Evolutionary conservation across 768 basidiomycete genomes (phyloP).

Genomic region (Auriscalpium orientale): DNA sequence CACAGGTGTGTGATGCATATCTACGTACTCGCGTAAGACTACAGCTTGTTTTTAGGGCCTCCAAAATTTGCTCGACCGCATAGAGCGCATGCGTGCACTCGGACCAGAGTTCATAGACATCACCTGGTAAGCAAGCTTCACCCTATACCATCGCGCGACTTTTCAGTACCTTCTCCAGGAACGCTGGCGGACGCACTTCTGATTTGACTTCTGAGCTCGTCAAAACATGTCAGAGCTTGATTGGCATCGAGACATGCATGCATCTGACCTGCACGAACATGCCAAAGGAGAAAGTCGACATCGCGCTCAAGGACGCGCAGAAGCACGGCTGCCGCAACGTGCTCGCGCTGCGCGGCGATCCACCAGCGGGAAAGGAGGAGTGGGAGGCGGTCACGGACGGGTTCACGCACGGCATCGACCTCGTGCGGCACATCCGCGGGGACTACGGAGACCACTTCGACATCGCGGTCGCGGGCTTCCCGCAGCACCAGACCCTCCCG

Average conservation of each 20-base stretch:
- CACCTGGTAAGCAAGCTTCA: slow-evolving; percentile 57
- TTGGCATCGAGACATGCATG: slow-evolving; percentile 97
- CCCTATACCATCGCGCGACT: background rate
- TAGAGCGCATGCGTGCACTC: slow-evolving; percentile 92
- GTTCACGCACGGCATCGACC: slow-evolving; percentile 86
- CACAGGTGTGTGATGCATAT: slow-evolving; percentile 50
- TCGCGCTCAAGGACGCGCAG: slow-evolving; percentile 90
- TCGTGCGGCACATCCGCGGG: slow-evolving; percentile 79
- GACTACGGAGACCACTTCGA: slow-evolving; percentile 91
- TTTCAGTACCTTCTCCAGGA: slow-evolving; percentile 45
- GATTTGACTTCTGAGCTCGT: slow-evolving; percentile 92
- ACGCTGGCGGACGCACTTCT: slow-evolving; percentile 92
- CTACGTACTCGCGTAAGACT: slow-evolving; percentile 2
- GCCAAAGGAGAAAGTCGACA: slow-evolving; percentile 93
- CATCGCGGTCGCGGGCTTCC: slow-evolving; percentile 90
- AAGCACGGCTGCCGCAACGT: slow-evolving; percentile 85
- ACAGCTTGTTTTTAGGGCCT: slow-evolving; percentile 48
- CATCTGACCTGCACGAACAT: slow-evolving; percentile 98
- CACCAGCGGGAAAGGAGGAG: slow-evolving; percentile 78
- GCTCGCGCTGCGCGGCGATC: slow-evolving; percentile 89
- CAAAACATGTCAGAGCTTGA: slow-evolving; percentile 85
- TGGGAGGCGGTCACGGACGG: slow-evolving; percentile 93
- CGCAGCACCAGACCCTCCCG: slow-evolving; percentile 69
- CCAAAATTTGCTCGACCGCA: slow-evolving; percentile 95
- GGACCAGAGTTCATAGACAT: slow-evolving; percentile 99